These are phyloP conservation scores for Asclepias syriaca DNA, from an alignment of 257 asterid species.

Conservation along the genomic window DNA sequence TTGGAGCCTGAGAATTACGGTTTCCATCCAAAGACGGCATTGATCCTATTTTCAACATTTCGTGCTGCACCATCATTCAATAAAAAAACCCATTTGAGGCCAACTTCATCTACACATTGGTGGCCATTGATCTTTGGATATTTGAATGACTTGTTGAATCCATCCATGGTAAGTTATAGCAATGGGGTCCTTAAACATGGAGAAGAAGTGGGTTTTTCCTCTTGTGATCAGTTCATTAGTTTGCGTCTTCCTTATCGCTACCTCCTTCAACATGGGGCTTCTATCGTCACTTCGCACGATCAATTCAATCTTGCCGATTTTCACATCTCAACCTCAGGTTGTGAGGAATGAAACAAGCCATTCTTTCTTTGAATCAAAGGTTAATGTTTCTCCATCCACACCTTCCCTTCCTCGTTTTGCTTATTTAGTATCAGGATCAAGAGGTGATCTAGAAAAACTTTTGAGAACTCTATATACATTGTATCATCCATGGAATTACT, in stretches of 20 bases:
- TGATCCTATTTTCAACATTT: conserved; percentile 25
- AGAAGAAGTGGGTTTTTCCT: conserved; percentile 78
- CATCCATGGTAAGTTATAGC: conserved; percentile 40
- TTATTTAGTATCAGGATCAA: conserved; percentile 78
- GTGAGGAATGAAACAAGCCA: conserved; percentile 29
- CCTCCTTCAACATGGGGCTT: conserved; percentile 65
- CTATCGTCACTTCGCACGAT: conserved; percentile 50
- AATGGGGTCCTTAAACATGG: conserved; percentile 57
- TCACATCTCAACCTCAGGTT: conserved; percentile 47
- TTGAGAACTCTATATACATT: conserved; percentile 81
- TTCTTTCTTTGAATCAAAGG: conserved; percentile 39
- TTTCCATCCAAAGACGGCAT: conserved; percentile 27
- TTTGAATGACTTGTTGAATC: conserved; percentile 24
- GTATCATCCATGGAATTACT: conserved; percentile 88
- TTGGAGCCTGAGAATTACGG: conserved; percentile 17
- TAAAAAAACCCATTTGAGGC: conserved; percentile 5
- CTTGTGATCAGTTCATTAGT: conserved; percentile 55
- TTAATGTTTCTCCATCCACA: conserved; percentile 34
- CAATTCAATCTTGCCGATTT: conserved; percentile 48
- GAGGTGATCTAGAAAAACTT: conserved; percentile 75
- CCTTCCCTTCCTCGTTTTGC: conserved; percentile 77
- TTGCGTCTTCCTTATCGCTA: conserved; percentile 54
- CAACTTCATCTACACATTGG: conserved; percentile 19
- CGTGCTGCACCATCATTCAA: conserved; percentile 25
- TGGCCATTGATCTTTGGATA: conserved; percentile 13